Conservation (phyloP, 495 filamentous ascomycete genomes). For the Xylaria bambusicola region DNA sequence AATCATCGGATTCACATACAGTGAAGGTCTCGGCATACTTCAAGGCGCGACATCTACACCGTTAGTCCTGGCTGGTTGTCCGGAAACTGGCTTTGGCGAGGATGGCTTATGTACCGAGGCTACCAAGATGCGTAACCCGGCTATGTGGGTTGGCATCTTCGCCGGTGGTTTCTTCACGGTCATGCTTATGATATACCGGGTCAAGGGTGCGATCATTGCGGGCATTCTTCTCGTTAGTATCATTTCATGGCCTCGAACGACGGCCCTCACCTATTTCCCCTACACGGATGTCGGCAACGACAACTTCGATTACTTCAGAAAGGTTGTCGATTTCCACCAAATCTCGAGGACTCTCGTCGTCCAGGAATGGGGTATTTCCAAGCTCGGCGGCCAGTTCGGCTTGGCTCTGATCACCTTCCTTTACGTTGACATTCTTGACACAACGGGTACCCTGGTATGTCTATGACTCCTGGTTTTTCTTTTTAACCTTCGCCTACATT, state of each 20-base stretch:
- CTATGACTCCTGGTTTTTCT: neutral
- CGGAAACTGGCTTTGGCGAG: slow-evolving; percentile 27
- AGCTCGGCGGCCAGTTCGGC: slow-evolving; percentile 67
- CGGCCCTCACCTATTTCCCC: slow-evolving; percentile 75
- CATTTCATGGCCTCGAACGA: slow-evolving; percentile 78
- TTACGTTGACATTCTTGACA: slow-evolving; percentile 82
- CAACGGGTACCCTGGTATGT: slow-evolving; percentile 63
- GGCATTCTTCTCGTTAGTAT: slow-evolving; percentile 81
- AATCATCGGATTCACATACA: slow-evolving; percentile 76
- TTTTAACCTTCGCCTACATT: neutral
- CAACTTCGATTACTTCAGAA: slow-evolving; percentile 79
- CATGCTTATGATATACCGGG: slow-evolving; percentile 76
- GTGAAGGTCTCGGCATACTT: slow-evolving; percentile 74
- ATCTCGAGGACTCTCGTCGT: slow-evolving; percentile 66
- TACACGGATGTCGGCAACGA: slow-evolving; percentile 63
- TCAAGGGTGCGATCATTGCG: slow-evolving; percentile 79
- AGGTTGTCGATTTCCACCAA: slow-evolving; percentile 77
- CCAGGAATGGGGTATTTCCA: slow-evolving; percentile 67
- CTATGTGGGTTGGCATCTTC: slow-evolving; percentile 84
- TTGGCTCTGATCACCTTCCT: slow-evolving; percentile 81
- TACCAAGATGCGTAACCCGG: slow-evolving; percentile 72
- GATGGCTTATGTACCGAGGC: slow-evolving; percentile 52
- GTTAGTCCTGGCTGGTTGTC: slow-evolving; percentile 70
- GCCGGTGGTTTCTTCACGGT: slow-evolving; percentile 75
- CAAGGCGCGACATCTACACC: slow-evolving; percentile 61